These are phyloP conservation scores for Samsoniella hepiali DNA, from an alignment of 2,329 filamentous ascomycete genomes.

Conservation along the genomic window DNA sequence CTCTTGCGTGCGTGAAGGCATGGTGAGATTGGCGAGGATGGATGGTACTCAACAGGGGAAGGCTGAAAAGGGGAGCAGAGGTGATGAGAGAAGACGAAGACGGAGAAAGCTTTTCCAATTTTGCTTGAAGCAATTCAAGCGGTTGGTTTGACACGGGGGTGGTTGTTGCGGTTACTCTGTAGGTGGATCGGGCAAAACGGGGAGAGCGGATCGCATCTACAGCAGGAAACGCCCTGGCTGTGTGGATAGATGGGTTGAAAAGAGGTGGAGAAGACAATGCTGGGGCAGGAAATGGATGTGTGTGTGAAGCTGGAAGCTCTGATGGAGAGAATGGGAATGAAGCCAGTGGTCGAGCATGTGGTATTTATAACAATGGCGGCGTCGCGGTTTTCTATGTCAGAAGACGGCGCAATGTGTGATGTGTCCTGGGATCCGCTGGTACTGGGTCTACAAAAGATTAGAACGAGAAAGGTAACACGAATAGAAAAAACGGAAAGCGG, in stretches of 20 bases:
- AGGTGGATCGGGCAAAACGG: conserved; percentile 9
- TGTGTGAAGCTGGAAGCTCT: too few relatives aligned
- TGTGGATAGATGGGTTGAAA: neutral
- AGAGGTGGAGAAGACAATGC: neutral
- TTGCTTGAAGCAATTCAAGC: neutral
- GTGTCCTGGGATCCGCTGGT: too few relatives aligned
- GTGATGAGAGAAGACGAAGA: neutral
- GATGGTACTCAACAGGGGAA: neutral
- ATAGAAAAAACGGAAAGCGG: too few relatives aligned
- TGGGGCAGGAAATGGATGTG: too few relatives aligned
- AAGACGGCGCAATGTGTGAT: too few relatives aligned
- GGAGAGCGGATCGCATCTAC: conserved; percentile 10
- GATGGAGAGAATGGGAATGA: neutral
- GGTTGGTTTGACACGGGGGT: conserved; percentile 2
- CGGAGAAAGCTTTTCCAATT: neutral
- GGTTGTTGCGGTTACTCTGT: conserved; percentile 9
- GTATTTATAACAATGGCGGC: too few relatives aligned
- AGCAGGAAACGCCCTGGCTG: neutral
- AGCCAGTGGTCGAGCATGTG: too few relatives aligned
- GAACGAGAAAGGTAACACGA: too few relatives aligned
- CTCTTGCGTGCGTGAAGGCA: neutral
- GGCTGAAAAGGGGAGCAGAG: neutral
- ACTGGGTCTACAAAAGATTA: too few relatives aligned
- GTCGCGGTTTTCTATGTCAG: too few relatives aligned
- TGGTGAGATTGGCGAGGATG: neutral